Conservation (phyloP, 1,139 yeast species). For the Yamadazyma triangularis region DNA sequence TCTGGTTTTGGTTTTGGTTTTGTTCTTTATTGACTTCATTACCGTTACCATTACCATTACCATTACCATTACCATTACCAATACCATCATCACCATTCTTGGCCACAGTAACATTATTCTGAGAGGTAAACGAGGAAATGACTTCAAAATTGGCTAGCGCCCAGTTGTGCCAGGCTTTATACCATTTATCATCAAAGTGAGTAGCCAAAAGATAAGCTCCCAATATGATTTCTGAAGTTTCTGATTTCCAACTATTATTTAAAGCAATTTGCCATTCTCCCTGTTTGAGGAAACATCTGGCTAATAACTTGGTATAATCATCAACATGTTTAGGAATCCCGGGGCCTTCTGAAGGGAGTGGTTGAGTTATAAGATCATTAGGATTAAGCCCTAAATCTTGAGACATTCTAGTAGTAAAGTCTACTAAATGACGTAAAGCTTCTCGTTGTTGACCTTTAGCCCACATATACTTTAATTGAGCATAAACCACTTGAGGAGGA, state of each 20-base stretch:
- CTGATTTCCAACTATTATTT: slow-evolving; percentile 75
- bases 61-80: too few relatives aligned
- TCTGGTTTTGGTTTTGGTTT: background rate
- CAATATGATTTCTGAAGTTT: slow-evolving; percentile 71
- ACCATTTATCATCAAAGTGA: slow-evolving; percentile 90
- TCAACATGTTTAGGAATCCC: slow-evolving; percentile 74
- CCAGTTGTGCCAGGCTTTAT: slow-evolving; percentile 99
- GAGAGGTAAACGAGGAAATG: slow-evolving; percentile 60
- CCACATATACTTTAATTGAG: slow-evolving; percentile 96
- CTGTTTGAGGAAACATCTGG: slow-evolving; percentile 93
- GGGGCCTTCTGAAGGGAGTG: slow-evolving; percentile 73
- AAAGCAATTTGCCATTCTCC: slow-evolving; percentile 97
- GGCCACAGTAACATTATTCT: slow-evolving; percentile 23
- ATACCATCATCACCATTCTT: slow-evolving; percentile 21
- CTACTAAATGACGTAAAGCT: slow-evolving; percentile 80
- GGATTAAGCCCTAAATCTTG: slow-evolving; percentile 77
- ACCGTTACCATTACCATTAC: too few relatives aligned
- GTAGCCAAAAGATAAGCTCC: slow-evolving; percentile 94
- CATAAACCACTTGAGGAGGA: slow-evolving; percentile 95
- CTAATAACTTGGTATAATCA: slow-evolving; percentile 81
- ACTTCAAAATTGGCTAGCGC: slow-evolving; percentile 97
- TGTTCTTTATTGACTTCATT: too few relatives aligned
- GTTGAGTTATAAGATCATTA: slow-evolving; percentile 81
- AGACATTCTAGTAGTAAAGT: slow-evolving; percentile 88
- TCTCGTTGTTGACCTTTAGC: slow-evolving; percentile 87